Evolutionary conservation across 1,139 yeast genomes (phyloP), one percentile per base, ranked within the genome.

Genomic region (Kodamaea derodonti): DNA sequence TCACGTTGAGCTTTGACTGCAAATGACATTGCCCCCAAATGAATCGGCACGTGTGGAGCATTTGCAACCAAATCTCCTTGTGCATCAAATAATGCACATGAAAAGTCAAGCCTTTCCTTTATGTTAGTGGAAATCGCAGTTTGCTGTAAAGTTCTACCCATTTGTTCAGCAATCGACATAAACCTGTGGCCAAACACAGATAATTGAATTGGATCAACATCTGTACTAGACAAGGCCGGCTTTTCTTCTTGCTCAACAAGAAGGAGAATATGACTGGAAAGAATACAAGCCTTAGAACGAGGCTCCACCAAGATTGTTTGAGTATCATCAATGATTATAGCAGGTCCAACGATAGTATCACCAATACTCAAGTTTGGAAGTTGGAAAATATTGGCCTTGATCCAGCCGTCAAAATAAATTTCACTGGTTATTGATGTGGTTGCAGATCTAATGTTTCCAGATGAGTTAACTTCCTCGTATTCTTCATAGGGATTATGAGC

Each of bases 41-140:
- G 95, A 29, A 84, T 90, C 1, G 95, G 95, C 34, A 85, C 84
- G 56, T 85, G 94, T 1, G 94, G 94, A 0, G 95, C 95, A 59
- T 84, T 84, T 4, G 94, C 94, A 15, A 84, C 87, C 41, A 85
- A 65, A 35, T 81, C 86, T 14, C 95, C 95, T 34, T 78, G 74
- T 1, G 75, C 66, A 45, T 82, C 87, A 52, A 85, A 85, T 18
- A 85, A 61, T 1, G 95, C 95, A 65, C 95, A 85, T 9, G 94
- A 83, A 52, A 84, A 85, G 54, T 85, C 95, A 33, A 85, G 63
- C 39, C 95, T 65, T 53, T 85, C 95, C 51, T 85, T 85, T 42
- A 85, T 86, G 49, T 85, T 85, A n/a, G 94, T 84, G 5, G 92
- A 82, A 30, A 85, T 85, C 4, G 92, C 75, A 0, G 94, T 84